phyloP scores from a whole-genome alignment of 306 rosid species.

The Echinosophora koreensis region DNA sequence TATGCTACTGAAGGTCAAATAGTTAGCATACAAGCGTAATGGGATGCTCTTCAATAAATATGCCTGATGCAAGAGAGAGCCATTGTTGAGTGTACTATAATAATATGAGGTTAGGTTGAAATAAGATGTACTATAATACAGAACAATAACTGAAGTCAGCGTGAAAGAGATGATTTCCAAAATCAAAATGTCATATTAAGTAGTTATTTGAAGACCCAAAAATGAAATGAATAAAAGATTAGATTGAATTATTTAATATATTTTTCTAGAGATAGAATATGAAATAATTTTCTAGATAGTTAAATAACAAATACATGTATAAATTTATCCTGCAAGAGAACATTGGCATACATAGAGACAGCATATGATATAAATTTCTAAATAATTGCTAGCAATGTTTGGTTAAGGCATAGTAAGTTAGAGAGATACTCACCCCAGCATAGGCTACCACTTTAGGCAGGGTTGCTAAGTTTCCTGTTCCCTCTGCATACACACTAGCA shows the following conservation, averaged over 20 bases:
- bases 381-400: background rate
- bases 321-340: background rate
- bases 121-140: conserved; percentile 8
- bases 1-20: conserved; percentile 57
- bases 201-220: background rate
- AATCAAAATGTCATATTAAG: background rate
- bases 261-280: background rate
- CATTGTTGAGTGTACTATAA: conserved; percentile 30
- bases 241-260: background rate
- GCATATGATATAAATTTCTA: background rate
- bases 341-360: background rate
- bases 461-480: conserved; percentile 66
- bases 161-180: background rate
- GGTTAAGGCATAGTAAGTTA: background rate
- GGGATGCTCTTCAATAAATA: conserved; percentile 74
- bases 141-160: background rate
- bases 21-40: conserved; percentile 61
- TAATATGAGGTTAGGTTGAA: background rate
- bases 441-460: conserved; percentile 66
- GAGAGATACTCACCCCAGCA: conserved; percentile 68
- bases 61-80: conserved; percentile 55
- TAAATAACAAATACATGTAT: background rate
- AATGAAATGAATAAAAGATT: background rate
- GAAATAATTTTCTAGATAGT: background rate
- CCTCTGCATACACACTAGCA: conserved; percentile 87